phyloP scores from a whole-genome alignment of 1,139 yeast species.

The Lodderomyces jiufengensis region DNA sequence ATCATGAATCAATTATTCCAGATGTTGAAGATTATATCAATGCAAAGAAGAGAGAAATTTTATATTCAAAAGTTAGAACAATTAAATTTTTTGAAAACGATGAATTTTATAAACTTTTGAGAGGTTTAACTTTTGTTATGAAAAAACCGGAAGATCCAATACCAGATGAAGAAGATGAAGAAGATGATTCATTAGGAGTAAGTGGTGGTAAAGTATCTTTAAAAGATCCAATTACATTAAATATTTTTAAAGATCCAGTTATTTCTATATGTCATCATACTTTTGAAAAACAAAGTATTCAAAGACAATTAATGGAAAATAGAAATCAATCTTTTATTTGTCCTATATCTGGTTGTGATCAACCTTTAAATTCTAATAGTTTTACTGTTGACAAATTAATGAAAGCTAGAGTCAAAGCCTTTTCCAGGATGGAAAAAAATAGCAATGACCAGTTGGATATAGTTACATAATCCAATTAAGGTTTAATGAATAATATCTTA shows the following conservation, averaged over 20 bases:
- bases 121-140: conserved; percentile 26
- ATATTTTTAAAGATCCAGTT: conserved; percentile 50
- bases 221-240: conserved; percentile 61
- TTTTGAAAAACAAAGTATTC: conserved; percentile 49
- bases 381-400: conserved; percentile 45
- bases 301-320: conserved; percentile 21
- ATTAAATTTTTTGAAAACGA: neutral
- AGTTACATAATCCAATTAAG: conserved; percentile 7
- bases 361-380: conserved; percentile 22
- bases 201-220: conserved; percentile 67
- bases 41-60: no score
- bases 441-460: conserved; percentile 10
- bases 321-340: conserved; percentile 23
- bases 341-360: conserved; percentile 50
- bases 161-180: conserved; percentile 41
- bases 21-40: conserved; percentile 3
- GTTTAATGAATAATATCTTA: no score
- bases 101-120: conserved; percentile 21
- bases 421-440: conserved; percentile 9
- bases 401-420: conserved; percentile 47
- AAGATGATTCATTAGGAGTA: conserved; percentile 52
- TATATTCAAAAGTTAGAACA: no score
- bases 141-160: conserved; percentile 41
- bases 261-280: conserved; percentile 59
- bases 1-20: conserved; percentile 9